phyloP scores from a whole-genome alignment of 2,329 filamentous ascomycete species.

The Rhynchosporium agropyri region DNA sequence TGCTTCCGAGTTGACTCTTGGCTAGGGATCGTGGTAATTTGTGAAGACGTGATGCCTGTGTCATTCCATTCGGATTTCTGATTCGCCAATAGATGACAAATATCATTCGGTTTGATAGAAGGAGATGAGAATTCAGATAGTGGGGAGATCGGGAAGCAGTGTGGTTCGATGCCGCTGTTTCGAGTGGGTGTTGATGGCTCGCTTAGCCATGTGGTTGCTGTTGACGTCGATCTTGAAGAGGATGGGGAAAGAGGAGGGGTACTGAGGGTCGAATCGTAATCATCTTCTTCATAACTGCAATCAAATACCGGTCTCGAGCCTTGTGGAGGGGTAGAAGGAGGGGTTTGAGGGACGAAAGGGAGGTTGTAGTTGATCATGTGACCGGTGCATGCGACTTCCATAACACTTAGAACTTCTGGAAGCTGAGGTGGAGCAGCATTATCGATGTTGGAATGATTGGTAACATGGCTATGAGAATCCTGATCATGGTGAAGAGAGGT shows the following conservation, averaged over 20 bases:
- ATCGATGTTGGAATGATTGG: background rate
- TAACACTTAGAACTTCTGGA: background rate
- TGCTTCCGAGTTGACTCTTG: background rate
- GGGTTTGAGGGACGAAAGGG: background rate
- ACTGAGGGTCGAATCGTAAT: background rate
- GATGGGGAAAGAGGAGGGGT: slow-evolving; percentile 5
- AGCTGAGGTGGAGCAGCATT: background rate
- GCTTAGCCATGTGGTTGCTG: background rate
- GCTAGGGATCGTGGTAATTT: background rate
- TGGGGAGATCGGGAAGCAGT: background rate
- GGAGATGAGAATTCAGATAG: background rate
- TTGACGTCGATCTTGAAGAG: background rate
- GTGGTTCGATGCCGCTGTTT: background rate
- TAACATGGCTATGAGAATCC: too few species aligned
- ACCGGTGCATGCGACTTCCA: background rate
- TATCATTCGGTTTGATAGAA: background rate
- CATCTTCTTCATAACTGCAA: too few species aligned
- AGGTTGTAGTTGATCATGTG: background rate
- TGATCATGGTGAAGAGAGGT: background rate
- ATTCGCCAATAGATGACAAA: background rate
- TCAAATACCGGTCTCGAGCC: background rate
- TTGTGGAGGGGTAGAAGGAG: background rate
- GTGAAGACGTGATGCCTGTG: background rate
- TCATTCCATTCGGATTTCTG: background rate
- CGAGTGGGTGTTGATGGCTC: background rate